These are phyloP conservation scores for Stachybotrys chlorohalonatus DNA, from an alignment of 2,329 filamentous ascomycete genomes.

Conservation along the genomic window DNA sequence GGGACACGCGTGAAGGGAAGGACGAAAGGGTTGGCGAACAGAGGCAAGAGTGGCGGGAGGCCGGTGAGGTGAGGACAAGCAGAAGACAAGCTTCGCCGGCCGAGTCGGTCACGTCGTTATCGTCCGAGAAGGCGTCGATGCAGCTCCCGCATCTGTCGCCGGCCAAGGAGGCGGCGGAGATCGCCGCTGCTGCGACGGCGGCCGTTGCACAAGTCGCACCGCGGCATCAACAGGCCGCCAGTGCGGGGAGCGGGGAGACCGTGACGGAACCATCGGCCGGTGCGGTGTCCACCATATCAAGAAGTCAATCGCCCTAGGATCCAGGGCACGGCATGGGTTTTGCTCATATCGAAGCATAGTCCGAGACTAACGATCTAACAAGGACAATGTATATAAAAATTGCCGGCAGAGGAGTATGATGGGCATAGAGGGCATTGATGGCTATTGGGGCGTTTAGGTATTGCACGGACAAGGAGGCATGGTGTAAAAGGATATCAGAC, in stretches of 20 bases:
- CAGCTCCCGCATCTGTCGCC: neutral
- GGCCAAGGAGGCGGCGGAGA: neutral
- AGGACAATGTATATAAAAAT: too few relatives aligned
- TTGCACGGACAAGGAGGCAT: too few relatives aligned
- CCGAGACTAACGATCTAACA: too few relatives aligned
- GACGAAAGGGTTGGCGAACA: neutral
- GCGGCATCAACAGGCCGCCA: neutral
- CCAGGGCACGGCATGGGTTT: too few relatives aligned
- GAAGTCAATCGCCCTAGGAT: neutral
- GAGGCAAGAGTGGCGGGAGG: neutral
- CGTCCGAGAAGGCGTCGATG: neutral
- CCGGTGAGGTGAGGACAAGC: neutral
- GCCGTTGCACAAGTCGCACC: neutral
- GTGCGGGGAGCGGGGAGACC: neutral
- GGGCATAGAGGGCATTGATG: too few relatives aligned
- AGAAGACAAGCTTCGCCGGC: neutral
- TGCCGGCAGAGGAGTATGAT: too few relatives aligned
- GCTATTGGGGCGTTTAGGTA: too few relatives aligned
- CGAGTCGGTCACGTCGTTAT: neutral
- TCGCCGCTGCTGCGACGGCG: neutral
- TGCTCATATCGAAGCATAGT: too few relatives aligned
- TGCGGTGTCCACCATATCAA: neutral
- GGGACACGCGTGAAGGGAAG: neutral
- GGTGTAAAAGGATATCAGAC: too few relatives aligned
- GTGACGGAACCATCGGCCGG: neutral